Evolutionary conservation across 116 monocot species (phyloP).

Genomic region (Posidonia oceanica): DNA sequence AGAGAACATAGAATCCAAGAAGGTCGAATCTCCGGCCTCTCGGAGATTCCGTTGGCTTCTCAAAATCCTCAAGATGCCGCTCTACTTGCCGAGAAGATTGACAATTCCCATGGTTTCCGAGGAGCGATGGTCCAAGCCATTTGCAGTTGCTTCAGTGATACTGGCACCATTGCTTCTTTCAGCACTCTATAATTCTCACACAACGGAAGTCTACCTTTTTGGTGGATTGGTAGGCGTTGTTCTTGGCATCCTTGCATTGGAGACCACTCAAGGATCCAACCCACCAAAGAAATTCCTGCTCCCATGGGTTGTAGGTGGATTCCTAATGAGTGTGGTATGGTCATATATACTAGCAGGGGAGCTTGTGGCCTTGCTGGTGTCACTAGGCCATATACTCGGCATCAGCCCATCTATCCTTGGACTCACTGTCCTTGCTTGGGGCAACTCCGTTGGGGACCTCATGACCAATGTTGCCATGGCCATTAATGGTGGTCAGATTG

Average conservation of each 20-base stretch:
- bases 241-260: constrained; percentile 16
- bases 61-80: constrained; percentile 22
- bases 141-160: constrained; percentile 25
- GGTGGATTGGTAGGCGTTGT: constrained; percentile 10
- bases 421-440: constrained; percentile 54
- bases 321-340: constrained; percentile 51
- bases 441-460: constrained; percentile 55
- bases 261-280: constrained; percentile 12
- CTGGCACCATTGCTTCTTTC: constrained; percentile 35
- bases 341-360: constrained; percentile 38
- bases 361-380: constrained; percentile 30
- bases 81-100: constrained; percentile 36
- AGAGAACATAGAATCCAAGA: background rate
- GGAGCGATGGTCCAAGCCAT: constrained; percentile 36
- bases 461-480: constrained; percentile 52
- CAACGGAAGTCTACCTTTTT: constrained; percentile 9
- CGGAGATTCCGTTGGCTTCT: background rate
- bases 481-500: constrained; percentile 22
- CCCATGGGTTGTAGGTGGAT: constrained; percentile 29
- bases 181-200: constrained; percentile 19
- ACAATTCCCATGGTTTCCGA: constrained; percentile 38
- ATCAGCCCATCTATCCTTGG: constrained; percentile 26
- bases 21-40: background rate
- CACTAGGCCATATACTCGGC: constrained; percentile 22
- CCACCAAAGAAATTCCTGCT: constrained; percentile 21